Evolutionary conservation across 805 yeast genomes (phyloP), one percentile per base, ranked within the genome.

Genomic region (Metschnikowia amazonensis): DNA sequence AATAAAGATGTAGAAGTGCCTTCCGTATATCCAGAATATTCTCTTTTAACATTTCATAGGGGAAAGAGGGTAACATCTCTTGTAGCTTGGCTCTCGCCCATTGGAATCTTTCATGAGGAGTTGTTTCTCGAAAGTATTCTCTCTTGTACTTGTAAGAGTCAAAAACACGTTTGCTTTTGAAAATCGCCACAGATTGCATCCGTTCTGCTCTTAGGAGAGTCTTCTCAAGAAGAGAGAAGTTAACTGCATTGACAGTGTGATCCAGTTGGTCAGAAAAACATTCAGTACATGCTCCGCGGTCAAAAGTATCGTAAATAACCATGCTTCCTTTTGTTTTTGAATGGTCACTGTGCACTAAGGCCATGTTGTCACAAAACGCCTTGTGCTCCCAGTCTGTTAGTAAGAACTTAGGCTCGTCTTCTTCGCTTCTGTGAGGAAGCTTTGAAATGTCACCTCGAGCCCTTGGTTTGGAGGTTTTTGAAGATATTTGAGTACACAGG

Each of bases 381-480:
- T 28, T 16, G 41, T 37, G 41, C 27, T 37, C 41, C 41, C 41
- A 37, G 20, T 37, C 33, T 5, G 41, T 28, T n/a, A 37, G 25
- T 10, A 37, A 18, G 13, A 17, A 37, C 10, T 37, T 28, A n/a
- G 25, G 41, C 5, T 17, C 41, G 9, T 28, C 17, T 13, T 34
- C 17, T n/a, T 34, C 41, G 7, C 33, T 35, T 18, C 3, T 24
- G 7, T 20, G 18, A 7, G 37, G 17, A 23, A 35, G 28, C 18
- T 35, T 34, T 4, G 29, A 14, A 16, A 14, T 10, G 4, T 25
- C 5, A 23, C 14, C 10, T 3, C 9, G 41, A 28, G 27, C 20
- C 3, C 25, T 14, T 10, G 11, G 23, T 18, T 14, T 29, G n/a
- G 41, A 4, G 5, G 6, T 2, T 29, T n/a, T 27, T 6, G n/a